Evolutionary conservation across 257 asterid genomes (phyloP).

Genomic region (Solanum sejunctum): DNA sequence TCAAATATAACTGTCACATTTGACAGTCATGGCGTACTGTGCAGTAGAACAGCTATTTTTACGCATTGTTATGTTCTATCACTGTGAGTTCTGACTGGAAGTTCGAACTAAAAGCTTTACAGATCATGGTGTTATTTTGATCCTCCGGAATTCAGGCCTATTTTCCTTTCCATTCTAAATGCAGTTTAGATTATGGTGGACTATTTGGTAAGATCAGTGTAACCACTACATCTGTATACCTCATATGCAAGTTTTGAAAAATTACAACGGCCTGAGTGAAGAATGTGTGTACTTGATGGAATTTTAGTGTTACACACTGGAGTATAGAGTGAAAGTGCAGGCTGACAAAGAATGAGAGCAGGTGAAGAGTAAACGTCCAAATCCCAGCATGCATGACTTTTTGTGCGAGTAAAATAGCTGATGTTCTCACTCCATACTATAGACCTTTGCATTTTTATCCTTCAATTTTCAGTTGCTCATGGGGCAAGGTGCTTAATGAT

Average conservation of each 20-base stretch:
- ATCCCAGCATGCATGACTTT: not conserved
- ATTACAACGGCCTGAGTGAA: not conserved
- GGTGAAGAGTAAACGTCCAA: not conserved
- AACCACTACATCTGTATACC: not conserved
- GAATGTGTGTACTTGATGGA: not conserved
- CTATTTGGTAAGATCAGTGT: not conserved
- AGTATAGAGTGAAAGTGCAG: not conserved
- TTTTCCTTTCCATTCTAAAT: not conserved
- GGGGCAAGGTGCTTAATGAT: not conserved
- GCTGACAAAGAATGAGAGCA: not conserved
- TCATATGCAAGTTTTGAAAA: not conserved
- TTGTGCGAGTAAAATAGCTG: not conserved
- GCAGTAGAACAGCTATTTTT: not conserved
- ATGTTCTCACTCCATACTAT: not conserved
- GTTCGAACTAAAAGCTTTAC: not conserved
- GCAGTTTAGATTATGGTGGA: not conserved
- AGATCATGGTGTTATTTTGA: not conserved
- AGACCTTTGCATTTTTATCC: not conserved
- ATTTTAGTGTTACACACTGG: not conserved
- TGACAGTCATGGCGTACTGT: not conserved
- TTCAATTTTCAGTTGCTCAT: not conserved
- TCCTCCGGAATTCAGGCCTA: not conserved
- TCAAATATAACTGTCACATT: not conserved
- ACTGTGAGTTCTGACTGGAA: not conserved
- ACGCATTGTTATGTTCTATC: not conserved